These are phyloP conservation scores for Fistulinella prunicolor DNA, from an alignment of 768 basidiomycete genomes.

Conservation along the genomic window DNA sequence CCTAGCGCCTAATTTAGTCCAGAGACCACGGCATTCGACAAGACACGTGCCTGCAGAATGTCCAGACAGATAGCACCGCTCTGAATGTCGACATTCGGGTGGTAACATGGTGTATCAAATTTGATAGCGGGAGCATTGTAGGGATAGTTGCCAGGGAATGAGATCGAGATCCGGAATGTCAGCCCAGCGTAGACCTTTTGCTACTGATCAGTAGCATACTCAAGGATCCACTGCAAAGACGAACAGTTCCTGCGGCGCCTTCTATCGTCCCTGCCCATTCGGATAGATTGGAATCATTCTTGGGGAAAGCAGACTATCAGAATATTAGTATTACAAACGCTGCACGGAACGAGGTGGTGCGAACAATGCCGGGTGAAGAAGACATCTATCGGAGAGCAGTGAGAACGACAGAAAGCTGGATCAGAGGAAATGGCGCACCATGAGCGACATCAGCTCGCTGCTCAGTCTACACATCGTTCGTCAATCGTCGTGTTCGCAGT, in stretches of 20 bases:
- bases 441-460: slow-evolving; percentile 84
- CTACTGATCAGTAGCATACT: slow-evolving; percentile 1
- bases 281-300: slow-evolving; percentile 80
- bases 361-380: slow-evolving; percentile 81
- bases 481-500: slow-evolving; percentile 1
- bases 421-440: slow-evolving; percentile 52
- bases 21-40: not conserved
- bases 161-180: slow-evolving; percentile 78
- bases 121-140: slow-evolving; percentile 82
- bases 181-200: slow-evolving; percentile 75
- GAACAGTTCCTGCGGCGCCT: slow-evolving; percentile 67
- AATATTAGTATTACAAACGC: not conserved
- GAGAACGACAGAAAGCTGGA: not conserved
- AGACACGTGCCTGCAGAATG: slow-evolving; percentile 68
- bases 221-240: not conserved
- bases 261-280: slow-evolving; percentile 91
- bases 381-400: slow-evolving; percentile 61
- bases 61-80: slow-evolving; percentile 82
- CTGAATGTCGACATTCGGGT: slow-evolving; percentile 84
- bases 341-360: slow-evolving; percentile 24
- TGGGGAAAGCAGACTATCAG: slow-evolving; percentile 82
- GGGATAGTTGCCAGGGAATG: slow-evolving; percentile 86
- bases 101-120: slow-evolving; percentile 87
- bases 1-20: slow-evolving; percentile 40
- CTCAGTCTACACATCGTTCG: slow-evolving; percentile 48